Evolutionary conservation across 805 yeast species (phyloP).

Genomic region (Cyberlindnera misumaiensis): DNA sequence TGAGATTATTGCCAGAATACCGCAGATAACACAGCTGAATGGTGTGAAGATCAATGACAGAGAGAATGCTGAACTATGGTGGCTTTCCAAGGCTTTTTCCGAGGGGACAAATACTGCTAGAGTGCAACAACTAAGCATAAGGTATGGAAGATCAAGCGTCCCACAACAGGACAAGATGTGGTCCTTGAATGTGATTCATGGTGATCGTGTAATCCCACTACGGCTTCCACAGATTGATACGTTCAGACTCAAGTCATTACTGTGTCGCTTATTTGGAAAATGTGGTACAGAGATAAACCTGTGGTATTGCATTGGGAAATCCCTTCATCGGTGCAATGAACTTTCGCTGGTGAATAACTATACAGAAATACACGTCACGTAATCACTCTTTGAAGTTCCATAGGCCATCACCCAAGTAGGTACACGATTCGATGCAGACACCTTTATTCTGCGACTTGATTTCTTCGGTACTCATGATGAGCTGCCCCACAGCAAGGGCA

Average conservation of each 20-base stretch:
- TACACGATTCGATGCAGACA: conserved; percentile 78
- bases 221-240: conserved; percentile 27
- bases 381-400: conserved; percentile 49
- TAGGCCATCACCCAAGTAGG: conserved; percentile 84
- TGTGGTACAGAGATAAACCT: neutral
- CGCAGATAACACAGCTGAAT: conserved; percentile 38
- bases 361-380: conserved; percentile 25
- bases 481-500: conserved; percentile 86
- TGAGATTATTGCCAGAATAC: conserved; percentile 40
- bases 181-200: conserved; percentile 3
- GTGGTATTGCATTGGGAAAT: conserved; percentile 16
- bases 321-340: conserved; percentile 18
- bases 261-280: neutral
- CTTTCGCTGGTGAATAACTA: conserved; percentile 9
- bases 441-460: conserved; percentile 80
- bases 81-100: neutral
- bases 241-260: conserved; percentile 28
- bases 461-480: conserved; percentile 84
- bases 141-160: neutral
- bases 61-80: conserved; percentile 60
- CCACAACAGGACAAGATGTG: neutral
- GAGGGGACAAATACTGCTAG: no score
- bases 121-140: no score
- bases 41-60: conserved; percentile 55
- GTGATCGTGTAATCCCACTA: conserved; percentile 3